These are phyloP conservation scores for Yamagishiella unicocca DNA, from an alignment of 139 green algal genomes.

Conservation along the genomic window DNA sequence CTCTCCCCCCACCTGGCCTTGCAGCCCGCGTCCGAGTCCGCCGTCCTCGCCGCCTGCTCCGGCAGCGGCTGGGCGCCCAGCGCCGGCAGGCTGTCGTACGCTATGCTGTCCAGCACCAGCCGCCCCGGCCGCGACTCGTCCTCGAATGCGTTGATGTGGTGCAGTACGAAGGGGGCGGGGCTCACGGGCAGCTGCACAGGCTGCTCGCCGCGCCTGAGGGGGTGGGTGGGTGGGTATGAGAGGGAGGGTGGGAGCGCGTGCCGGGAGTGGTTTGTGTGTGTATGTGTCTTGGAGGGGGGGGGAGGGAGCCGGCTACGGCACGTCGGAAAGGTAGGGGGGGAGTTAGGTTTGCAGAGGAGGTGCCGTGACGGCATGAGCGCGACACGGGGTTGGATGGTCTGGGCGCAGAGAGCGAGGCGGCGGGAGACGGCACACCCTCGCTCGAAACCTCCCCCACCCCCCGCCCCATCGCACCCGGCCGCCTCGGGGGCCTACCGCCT, in stretches of 20 bases:
- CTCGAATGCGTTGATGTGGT: conserved; percentile 40
- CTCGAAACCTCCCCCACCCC: too few relatives aligned
- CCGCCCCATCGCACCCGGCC: too few relatives aligned
- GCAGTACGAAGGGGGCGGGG: conserved; percentile 11
- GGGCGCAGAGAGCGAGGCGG: too few relatives aligned
- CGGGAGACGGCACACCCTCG: too few relatives aligned
- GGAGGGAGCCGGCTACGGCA: background rate
- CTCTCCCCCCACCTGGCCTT: background rate
- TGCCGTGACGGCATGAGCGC: too few relatives aligned
- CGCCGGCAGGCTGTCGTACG: conserved; percentile 21
- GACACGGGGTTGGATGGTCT: too few relatives aligned
- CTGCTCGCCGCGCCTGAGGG: conserved; percentile 25
- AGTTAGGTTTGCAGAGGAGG: too few relatives aligned
- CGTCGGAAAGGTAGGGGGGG: too few relatives aligned
- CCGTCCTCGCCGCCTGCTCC: background rate
- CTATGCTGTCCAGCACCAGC: conserved; percentile 13
- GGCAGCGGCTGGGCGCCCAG: conserved; percentile 3
- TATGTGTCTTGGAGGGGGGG: background rate
- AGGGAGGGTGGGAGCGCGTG: background rate
- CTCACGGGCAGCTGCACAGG: background rate
- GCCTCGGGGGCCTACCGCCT: too few relatives aligned
- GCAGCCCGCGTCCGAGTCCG: background rate
- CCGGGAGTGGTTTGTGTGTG: background rate
- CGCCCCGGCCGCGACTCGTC: background rate
- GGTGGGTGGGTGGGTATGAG: background rate